Base-by-base conservation (phyloP, 768 basidiomycete species). In the Lentinula edodes region DNA sequence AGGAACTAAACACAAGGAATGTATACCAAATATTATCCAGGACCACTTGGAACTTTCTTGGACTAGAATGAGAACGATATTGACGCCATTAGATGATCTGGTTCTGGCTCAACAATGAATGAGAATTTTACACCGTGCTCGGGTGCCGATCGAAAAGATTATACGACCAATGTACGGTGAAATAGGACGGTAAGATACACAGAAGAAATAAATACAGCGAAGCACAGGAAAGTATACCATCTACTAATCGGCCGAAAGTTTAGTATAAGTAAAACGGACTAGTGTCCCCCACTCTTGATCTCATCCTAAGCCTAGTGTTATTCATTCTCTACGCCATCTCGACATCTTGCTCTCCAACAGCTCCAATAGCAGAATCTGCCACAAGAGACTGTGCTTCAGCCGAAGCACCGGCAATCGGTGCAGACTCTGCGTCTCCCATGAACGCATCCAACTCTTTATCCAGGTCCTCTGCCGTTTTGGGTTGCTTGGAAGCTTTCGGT, bases 401-500 rank as follows among this genome's bases (percentile, higher is more conserved):
- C 41, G 59, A 16, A 0, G 18, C 9, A 55, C 36, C 43, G 12
- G 1, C 23, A 23, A 23, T 23, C 23, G 23, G 23, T 23, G 23
- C 45, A 15, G 75, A 58, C 28, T 74, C 74, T 0, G 80, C 74
- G 66, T 88, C 88, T 7, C 82, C 84, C 91, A 93, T 91, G 67
- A 91, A 92, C 3, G 87, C 84, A 65, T 97, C 94, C 62, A 97
- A 71, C 74, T 97, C 94, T 71, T 83, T 87, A 72, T 97, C 94
- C 62, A 97, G 74, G 66, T 96, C 91, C 61, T 87, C 89, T 7
- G 84, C 90, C 1, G 90, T 90, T 73, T n/a, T n/a, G n/a, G n/a
- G n/a, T n/a, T n/a, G n/a, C n/a, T 91, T 86, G 3, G 83, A 72
- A 12, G 63, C 61, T 18, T 38, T 41, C 6, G 52, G 23, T 52